These are phyloP conservation scores for Lentinula detonsa DNA, from an alignment of 768 basidiomycete species.

Conservation along the genomic window DNA sequence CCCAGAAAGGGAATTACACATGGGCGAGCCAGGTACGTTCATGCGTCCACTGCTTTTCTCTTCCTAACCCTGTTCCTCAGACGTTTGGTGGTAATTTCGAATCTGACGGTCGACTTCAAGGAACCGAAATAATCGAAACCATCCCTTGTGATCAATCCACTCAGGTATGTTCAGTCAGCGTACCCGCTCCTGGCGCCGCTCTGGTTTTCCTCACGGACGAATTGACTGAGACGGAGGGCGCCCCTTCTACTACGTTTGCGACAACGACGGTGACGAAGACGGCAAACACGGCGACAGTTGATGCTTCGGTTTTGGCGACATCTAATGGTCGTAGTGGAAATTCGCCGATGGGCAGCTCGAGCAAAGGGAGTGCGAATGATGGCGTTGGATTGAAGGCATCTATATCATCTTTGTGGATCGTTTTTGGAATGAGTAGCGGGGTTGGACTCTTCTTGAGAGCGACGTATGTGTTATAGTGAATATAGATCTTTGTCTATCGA, in stretches of 20 bases:
- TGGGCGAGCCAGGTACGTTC: slow-evolving; percentile 55
- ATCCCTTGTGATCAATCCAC: slow-evolving; percentile 48
- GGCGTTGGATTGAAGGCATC: neutral
- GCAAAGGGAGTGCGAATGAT: slow-evolving; percentile 8
- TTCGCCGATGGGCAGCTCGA: slow-evolving; percentile 19
- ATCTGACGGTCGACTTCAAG: slow-evolving; percentile 60
- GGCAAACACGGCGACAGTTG: slow-evolving; percentile 47
- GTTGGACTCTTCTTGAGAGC: neutral
- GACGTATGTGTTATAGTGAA: neutral
- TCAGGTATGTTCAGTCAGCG: slow-evolving; percentile 51
- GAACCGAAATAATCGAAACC: slow-evolving; percentile 42
- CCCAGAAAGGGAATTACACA: slow-evolving; percentile 50
- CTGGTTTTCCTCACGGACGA: slow-evolving; percentile 55
- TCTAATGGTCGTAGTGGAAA: slow-evolving; percentile 45
- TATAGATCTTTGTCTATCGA: neutral
- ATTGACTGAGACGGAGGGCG: slow-evolving; percentile 26
- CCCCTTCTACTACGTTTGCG: slow-evolving; percentile 37
- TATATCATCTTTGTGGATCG: neutral
- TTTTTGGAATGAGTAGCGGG: neutral
- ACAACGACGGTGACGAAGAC: slow-evolving; percentile 48
- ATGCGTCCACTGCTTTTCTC: too few species aligned
- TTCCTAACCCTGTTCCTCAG: too few species aligned
- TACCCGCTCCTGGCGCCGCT: slow-evolving; percentile 63
- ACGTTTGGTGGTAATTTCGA: slow-evolving; percentile 47
- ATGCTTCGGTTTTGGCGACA: slow-evolving; percentile 50